Evolutionary conservation across 768 basidiomycete genomes (phyloP), one percentile per base, ranked within the genome.

Genomic region (Boletus tomentosulus): DNA sequence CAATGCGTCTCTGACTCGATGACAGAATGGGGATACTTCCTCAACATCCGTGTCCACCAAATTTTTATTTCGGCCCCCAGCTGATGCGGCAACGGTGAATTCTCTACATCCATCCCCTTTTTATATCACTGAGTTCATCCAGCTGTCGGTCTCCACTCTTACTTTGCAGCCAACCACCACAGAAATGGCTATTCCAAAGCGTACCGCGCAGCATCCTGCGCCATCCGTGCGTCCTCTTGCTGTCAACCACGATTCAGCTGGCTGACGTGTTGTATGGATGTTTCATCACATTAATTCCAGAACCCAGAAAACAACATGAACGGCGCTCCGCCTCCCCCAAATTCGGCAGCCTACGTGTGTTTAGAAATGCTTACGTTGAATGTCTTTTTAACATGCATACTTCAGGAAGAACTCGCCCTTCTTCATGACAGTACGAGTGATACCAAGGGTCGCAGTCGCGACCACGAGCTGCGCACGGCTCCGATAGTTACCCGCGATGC

Each of bases 401-500:
- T 46, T 35, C 50, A 70, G 68, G 68, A 70, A 6, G 71, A 73
- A 41, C 64, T 73, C 1, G 57, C 58, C 2, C 69, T 73, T 6
- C 61, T 73, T 13, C 67, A 70, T 16, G 66, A 72, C 25, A 45
- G 42, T 11, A 11, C 52, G 3, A 55, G 46, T 28, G 62, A 63
- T 33, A 10, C 49, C 3, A 57, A 61, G 6, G 64, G 62, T 3
- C 58, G 67, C 3, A 70, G 66, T 24, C 66, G 57, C 16, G 71
- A 71, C 7, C 70, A 71, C 2, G 69, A 71, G 3, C 53, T 71
- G 3, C 56, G 57, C 12, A 82, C 81, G 0, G 79, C 83, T 0
- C 83, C 83, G 0, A 59, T 83, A 19, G 66, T 83, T 10, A 81
- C 78, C 2, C 73, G 78, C 13, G 79, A 77, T n/a, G 83, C 81